Conservation (phyloP, 805 yeast genomes). For the Candida boleticola region DNA sequence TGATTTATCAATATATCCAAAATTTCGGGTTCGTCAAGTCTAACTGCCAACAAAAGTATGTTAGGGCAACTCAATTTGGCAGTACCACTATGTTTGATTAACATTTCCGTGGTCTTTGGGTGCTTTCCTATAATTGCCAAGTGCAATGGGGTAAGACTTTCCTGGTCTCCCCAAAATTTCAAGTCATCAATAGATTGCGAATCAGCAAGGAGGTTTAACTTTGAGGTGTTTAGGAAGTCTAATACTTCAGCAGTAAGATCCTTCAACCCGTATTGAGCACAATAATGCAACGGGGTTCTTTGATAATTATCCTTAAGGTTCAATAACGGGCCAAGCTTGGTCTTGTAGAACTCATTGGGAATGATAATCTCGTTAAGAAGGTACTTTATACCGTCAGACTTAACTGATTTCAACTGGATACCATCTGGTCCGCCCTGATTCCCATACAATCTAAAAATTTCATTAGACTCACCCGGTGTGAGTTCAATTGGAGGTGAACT, state of each 20-base stretch:
- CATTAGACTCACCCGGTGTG: conserved; percentile 38
- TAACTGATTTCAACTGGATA: conserved; percentile 47
- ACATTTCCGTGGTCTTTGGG: conserved; percentile 65
- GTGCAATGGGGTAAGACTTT: conserved; percentile 77
- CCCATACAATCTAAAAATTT: conserved; percentile 23
- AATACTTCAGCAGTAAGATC: conserved; percentile 60
- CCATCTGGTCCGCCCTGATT: conserved; percentile 49
- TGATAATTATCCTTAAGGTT: conserved; percentile 70
- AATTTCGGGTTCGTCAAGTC: conserved; percentile 60
- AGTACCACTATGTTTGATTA: conserved; percentile 47
- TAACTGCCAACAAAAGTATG: conserved; percentile 63
- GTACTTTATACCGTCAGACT: conserved; percentile 55
- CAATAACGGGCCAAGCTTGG: conserved; percentile 28
- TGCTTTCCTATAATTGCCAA: conserved; percentile 81
- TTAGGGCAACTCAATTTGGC: conserved; percentile 49
- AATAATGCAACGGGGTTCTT: conserved; percentile 87
- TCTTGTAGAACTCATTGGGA: conserved; percentile 3
- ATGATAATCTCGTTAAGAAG: conserved; percentile 50
- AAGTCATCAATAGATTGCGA: conserved; percentile 53
- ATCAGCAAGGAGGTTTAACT: conserved; percentile 58
- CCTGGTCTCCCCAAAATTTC: conserved; percentile 72
- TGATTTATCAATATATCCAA: conserved; percentile 51
- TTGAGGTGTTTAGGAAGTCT: conserved; percentile 38
- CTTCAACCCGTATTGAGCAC: conserved; percentile 81
- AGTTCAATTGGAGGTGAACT: conserved; percentile 40